Evolutionary conservation across 75 land plant species (phyloP).

Genomic region (Selaginella moellendorffii): DNA sequence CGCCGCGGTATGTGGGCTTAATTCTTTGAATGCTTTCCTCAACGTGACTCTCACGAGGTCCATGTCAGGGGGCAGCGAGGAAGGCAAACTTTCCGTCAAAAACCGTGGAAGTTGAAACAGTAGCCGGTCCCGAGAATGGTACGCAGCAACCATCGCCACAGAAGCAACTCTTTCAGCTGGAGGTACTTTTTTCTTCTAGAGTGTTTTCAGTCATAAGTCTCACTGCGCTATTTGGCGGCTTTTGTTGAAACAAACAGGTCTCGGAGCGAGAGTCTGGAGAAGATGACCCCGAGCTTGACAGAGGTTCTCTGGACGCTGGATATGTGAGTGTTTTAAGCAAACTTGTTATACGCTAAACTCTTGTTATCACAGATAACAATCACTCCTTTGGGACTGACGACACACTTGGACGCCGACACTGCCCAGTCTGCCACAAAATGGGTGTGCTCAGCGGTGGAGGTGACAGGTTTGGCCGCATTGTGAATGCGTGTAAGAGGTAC

Average conservation of each 20-base stretch:
- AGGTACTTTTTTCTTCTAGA: slow-evolving; percentile 12
- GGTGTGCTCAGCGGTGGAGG: slow-evolving; percentile 1
- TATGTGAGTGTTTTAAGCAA: slow-evolving; percentile 37
- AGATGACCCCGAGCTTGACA: slow-evolving; percentile 36
- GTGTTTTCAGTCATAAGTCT: not conserved
- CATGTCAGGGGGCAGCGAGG: slow-evolving; percentile 27
- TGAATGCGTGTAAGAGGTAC: no score
- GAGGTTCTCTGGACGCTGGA: slow-evolving; percentile 45
- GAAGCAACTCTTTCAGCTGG: slow-evolving; percentile 27
- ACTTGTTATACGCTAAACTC: not conserved
- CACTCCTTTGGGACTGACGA: slow-evolving; percentile 1
- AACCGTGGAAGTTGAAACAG: slow-evolving; percentile 34
- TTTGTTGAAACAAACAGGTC: slow-evolving; percentile 14
- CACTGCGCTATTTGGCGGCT: not conserved
- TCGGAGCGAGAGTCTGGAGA: slow-evolving; percentile 22
- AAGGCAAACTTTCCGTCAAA: slow-evolving; percentile 35
- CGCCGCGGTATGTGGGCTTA: slow-evolving; percentile 25
- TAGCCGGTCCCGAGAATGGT: slow-evolving; percentile 20
- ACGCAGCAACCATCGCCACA: not conserved
- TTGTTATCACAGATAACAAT: slow-evolving; percentile 6
- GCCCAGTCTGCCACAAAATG: not conserved
- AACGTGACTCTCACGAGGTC: no score
- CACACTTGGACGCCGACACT: not conserved
- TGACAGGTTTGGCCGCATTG: not conserved
- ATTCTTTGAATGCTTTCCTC: no score